Evolutionary conservation across 768 basidiomycete genomes (phyloP), one percentile per base, ranked within the genome.

Genomic region (Lactarius indigo): DNA sequence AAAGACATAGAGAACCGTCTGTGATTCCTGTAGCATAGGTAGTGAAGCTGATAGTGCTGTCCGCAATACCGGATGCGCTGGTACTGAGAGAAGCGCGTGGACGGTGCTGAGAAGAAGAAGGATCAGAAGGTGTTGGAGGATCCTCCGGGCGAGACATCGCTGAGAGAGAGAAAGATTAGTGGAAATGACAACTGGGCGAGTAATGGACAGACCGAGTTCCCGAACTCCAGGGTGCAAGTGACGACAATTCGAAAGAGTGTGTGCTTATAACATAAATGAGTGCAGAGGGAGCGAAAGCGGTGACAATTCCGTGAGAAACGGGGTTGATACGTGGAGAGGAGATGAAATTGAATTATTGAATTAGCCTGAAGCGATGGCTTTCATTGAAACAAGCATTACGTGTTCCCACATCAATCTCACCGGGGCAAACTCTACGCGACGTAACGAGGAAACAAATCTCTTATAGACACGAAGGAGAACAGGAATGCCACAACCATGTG

Each of bases 41-140:
- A 31, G 69, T 72, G 70, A 81, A 79, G 73, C 82, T 84, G 55
- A 86, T 82, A 33, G 84, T 83, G 61, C 84, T 86, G 59, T 82
- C 83, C 39, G 85, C 84, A 47, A 85, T 74, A 31, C 79, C 83
- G n/a, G 86, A 87, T 7, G 81, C 83, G 66, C 79, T 82, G 44
- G 85, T 86, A 61, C 80, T 79, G 55, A 82, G 71, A 42, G 85
- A 87, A 23, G 74, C 73, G 37, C 71, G 74, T 55, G 77, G 74
- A 39, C 73, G 70, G 75, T 83, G 81, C 44, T 65, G 58, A 13
- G 60, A 33, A 39, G 69, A 28, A 33, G 56, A 5, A 20, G 17
- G 44, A 26, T n/a, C 17, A 39, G 23, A 12, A 23, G 3, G 50
- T n/a, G 28, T 56, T 37, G 35, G 31, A 47, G 52, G 12, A 31